Evolutionary conservation across 495 filamentous ascomycete genomes (phyloP).

Genomic region (Lepidopterella palustris): DNA sequence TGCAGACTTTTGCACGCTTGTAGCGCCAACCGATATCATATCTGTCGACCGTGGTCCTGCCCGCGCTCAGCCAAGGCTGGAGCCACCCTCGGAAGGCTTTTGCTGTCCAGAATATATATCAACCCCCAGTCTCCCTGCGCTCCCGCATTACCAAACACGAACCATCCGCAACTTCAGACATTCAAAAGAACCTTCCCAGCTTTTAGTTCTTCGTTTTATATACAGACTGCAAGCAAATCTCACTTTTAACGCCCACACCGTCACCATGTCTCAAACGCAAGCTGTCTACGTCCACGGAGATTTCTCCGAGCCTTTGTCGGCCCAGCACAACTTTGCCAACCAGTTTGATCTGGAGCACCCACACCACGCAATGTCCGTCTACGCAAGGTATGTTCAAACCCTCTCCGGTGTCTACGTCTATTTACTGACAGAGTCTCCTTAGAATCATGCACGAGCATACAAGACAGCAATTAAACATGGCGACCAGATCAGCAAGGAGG

Average conservation of each 20-base stretch:
- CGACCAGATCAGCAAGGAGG: slow-evolving; percentile 24
- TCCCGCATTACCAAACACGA: not conserved
- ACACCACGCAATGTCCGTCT: slow-evolving; percentile 30
- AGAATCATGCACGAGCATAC: slow-evolving; percentile 31
- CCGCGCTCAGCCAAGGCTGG: not conserved
- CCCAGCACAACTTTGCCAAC: slow-evolving; percentile 32
- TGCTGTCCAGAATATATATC: not conserved
- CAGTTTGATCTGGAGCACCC: slow-evolving; percentile 29
- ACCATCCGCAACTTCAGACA: not conserved
- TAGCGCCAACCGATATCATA: not conserved
- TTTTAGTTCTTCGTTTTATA: not conserved
- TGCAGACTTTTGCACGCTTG: not conserved
- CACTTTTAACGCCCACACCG: not conserved
- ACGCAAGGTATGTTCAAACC: slow-evolving; percentile 29
- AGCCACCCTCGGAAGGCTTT: not conserved
- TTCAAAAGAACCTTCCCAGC: not conserved
- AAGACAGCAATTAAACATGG: slow-evolving; percentile 18
- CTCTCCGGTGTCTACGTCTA: not conserved
- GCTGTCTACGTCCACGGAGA: slow-evolving; percentile 24
- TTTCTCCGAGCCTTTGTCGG: slow-evolving; percentile 26
- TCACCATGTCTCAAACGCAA: slow-evolving; percentile 4
- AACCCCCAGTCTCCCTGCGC: not conserved
- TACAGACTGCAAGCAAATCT: not conserved
- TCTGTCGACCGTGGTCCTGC: not conserved
- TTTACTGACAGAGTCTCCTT: not conserved